Conservation (phyloP, 352 stramenopile species). For the Globisporangium viniferum region DNA sequence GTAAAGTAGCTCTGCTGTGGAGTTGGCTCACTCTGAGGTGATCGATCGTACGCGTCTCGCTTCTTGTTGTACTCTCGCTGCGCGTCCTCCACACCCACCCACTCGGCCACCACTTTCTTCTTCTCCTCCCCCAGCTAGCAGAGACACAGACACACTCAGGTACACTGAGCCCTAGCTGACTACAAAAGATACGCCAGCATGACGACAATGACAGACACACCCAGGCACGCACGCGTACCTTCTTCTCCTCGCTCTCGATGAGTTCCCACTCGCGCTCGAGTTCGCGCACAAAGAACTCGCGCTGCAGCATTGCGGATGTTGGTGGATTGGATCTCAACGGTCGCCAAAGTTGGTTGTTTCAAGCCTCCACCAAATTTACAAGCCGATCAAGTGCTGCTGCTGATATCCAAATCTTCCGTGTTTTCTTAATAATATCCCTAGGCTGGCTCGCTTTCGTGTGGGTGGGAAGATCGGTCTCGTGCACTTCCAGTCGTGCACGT, state of each 20-base stretch:
- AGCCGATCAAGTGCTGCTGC: not conserved
- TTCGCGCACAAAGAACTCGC: conserved; percentile 47
- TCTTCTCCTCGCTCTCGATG: conserved; percentile 60
- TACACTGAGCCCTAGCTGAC: not conserved
- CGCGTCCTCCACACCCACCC: conserved; percentile 58
- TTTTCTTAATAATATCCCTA: not conserved
- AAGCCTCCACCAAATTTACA: too few species aligned
- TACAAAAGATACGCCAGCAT: not conserved
- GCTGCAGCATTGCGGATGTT: conserved; percentile 36
- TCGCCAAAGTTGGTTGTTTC: too few species aligned
- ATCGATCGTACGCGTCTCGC: conserved; percentile 38
- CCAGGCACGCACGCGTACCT: conserved; percentile 21
- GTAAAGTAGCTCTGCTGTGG: too few species aligned
- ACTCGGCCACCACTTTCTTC: conserved; percentile 70
- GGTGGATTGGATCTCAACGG: too few species aligned
- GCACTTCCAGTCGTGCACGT: not conserved
- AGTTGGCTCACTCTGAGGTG: too few species aligned
- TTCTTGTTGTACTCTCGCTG: conserved; percentile 66
- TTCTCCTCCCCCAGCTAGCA: conserved; percentile 66
- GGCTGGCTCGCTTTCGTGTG: not conserved
- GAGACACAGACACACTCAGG: not conserved
- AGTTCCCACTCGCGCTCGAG: conserved; percentile 61
- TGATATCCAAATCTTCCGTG: not conserved
- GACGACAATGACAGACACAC: too few species aligned
- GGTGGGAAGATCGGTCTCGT: not conserved